Percentiles rank a stretch among this genome's conserved stretches.
phyloP scores from a whole-genome alignment of 176 grass and related monocot genomes.

The Avena sativa region DNA sequence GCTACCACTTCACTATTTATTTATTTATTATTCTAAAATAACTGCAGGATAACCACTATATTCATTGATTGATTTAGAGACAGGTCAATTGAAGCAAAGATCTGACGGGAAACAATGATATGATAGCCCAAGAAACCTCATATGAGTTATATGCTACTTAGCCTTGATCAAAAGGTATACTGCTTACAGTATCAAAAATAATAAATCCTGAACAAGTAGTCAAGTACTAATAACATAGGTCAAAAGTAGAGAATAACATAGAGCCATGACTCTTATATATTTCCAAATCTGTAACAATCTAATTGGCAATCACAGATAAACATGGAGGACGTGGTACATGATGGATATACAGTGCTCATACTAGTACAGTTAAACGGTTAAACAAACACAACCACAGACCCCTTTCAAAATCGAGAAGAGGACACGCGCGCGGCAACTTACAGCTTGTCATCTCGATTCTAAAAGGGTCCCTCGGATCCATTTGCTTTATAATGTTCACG shows the following conservation, averaged over 20 bases:
- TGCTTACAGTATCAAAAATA: neutral
- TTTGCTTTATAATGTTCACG: conserved; percentile 76
- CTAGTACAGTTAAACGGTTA: neutral
- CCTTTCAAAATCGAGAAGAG: too few relatives aligned
- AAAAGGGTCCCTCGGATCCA: conserved; percentile 74
- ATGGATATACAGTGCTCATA: neutral
- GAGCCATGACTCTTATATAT: neutral
- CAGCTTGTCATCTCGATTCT: conserved; percentile 83
- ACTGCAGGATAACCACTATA: neutral
- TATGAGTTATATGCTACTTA: neutral
- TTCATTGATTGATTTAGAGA: neutral
- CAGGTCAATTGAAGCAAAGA: neutral
- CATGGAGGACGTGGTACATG: neutral
- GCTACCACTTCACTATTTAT: neutral
- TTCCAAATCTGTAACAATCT: neutral
- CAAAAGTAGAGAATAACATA: neutral
- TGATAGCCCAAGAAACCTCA: neutral
- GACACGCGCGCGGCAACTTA: conserved; percentile 32
- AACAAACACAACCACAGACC: neutral
- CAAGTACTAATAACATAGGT: neutral
- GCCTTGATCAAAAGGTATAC: neutral
- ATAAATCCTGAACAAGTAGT: neutral
- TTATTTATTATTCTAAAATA: neutral
- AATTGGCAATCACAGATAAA: neutral
- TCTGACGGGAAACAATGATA: neutral